phyloP scores from a whole-genome alignment of 768 basidiomycete species.

The Kwoniella newhampshirensis region DNA sequence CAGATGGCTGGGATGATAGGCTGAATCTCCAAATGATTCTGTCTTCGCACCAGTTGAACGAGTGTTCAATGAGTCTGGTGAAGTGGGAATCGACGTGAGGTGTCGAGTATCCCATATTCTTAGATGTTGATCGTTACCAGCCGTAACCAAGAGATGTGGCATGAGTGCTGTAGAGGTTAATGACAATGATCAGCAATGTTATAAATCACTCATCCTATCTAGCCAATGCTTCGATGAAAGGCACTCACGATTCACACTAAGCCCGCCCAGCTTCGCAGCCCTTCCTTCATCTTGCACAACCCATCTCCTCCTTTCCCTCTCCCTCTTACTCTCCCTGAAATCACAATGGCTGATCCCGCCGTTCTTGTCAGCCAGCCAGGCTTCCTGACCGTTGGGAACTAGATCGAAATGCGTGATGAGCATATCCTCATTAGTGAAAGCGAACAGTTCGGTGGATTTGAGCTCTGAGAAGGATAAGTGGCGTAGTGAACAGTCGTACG shows the following conservation, averaged over 20 bases:
- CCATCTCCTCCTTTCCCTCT: conserved; percentile 39
- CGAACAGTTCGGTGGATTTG: conserved; percentile 52
- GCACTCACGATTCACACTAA: conserved; percentile 50
- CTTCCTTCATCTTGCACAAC: conserved; percentile 42
- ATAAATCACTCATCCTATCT: too few species aligned
- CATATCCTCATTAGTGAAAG: conserved; percentile 51
- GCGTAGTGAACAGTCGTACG: conserved; percentile 56
- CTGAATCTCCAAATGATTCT: not conserved
- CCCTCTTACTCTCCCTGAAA: conserved; percentile 39
- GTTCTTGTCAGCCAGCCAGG: conserved; percentile 49
- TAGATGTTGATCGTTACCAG: conserved; percentile 51
- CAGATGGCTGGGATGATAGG: conserved; percentile 12
- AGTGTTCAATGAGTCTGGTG: conserved; percentile 5
- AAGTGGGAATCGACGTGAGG: conserved; percentile 28
- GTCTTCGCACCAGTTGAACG: conserved; percentile 4
- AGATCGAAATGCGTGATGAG: conserved; percentile 56
- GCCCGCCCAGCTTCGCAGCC: conserved; percentile 53
- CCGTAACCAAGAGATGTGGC: conserved; percentile 50
- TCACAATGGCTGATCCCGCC: conserved; percentile 53
- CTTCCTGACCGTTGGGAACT: conserved; percentile 45
- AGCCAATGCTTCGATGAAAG: not conserved
- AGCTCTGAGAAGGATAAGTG: conserved; percentile 50
- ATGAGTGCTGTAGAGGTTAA: conserved; percentile 39
- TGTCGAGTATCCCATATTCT: conserved; percentile 53
- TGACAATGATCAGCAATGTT: conserved; percentile 15